Evolutionary conservation across 441 rosid genomes (phyloP).

Genomic region (Euphorbia neoarborescens): DNA sequence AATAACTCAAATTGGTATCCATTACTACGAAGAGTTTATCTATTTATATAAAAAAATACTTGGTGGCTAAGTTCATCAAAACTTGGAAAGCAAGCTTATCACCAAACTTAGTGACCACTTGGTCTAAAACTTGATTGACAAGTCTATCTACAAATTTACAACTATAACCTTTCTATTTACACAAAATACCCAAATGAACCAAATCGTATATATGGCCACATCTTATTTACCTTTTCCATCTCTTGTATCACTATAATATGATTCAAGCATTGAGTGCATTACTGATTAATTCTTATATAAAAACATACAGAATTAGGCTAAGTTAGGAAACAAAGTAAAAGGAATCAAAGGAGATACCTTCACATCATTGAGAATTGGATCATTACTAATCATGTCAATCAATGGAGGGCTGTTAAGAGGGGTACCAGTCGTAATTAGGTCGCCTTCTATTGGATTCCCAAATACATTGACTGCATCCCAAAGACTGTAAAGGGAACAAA

Average conservation of each 20-base stretch:
- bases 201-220: no score
- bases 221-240: not conserved
- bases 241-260: not conserved
- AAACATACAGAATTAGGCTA: not conserved
- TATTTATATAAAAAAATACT: no score
- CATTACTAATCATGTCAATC: slow-evolving; percentile 85
- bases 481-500: slow-evolving; percentile 40
- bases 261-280: not conserved
- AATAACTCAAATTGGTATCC: no score
- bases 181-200: no score
- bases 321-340: not conserved
- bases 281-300: not conserved
- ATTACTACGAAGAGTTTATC: no score
- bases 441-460: slow-evolving; percentile 62
- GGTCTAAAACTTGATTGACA: no score
- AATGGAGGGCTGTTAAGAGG: slow-evolving; percentile 82
- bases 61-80: no score
- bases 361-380: slow-evolving; percentile 74
- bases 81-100: no score
- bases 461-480: slow-evolving; percentile 86
- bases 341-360: slow-evolving; percentile 46
- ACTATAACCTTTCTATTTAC: no score
- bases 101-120: no score
- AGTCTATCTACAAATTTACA: no score
- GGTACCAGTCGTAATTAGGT: slow-evolving; percentile 64